Conservation (phyloP, 306 rosid genomes). For the Malus fusca region DNA sequence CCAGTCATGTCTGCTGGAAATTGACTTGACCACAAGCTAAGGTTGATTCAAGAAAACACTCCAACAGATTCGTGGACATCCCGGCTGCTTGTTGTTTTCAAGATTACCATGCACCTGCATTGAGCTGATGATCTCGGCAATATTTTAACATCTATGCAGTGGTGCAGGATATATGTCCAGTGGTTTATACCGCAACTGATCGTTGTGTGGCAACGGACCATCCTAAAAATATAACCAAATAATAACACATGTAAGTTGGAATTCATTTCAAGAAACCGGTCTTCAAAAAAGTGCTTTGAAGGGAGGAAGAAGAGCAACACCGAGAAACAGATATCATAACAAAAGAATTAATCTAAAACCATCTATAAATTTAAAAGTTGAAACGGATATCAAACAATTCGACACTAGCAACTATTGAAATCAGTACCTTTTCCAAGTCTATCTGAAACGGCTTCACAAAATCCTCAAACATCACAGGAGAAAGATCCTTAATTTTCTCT, state of each 20-base stretch:
- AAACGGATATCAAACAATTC: background rate
- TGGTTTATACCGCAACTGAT: slow-evolving; percentile 43
- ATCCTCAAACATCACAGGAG: slow-evolving; percentile 88
- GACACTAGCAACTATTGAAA: background rate
- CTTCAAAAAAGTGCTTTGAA: background rate
- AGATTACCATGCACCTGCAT: background rate
- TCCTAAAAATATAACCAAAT: slow-evolving; percentile 37
- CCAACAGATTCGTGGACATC: background rate
- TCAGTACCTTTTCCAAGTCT: slow-evolving; percentile 61
- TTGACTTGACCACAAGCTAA: background rate
- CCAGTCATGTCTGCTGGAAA: background rate
- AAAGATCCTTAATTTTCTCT: slow-evolving; percentile 62
- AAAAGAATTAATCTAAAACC: background rate
- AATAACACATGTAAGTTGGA: background rate
- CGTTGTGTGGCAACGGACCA: slow-evolving; percentile 68
- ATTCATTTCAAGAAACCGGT: background rate
- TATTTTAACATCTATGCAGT: slow-evolving; percentile 65
- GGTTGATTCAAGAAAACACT: background rate
- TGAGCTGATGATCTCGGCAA: slow-evolving; percentile 16
- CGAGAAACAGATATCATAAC: background rate
- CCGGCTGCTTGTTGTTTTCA: background rate
- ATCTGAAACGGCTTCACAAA: slow-evolving; percentile 75
- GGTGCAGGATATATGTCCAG: slow-evolving; percentile 75
- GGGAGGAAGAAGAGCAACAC: background rate
- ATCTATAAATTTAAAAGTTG: background rate